Conservation (phyloP, 306 rosid species). For the Cucurbita pepo region DNA sequence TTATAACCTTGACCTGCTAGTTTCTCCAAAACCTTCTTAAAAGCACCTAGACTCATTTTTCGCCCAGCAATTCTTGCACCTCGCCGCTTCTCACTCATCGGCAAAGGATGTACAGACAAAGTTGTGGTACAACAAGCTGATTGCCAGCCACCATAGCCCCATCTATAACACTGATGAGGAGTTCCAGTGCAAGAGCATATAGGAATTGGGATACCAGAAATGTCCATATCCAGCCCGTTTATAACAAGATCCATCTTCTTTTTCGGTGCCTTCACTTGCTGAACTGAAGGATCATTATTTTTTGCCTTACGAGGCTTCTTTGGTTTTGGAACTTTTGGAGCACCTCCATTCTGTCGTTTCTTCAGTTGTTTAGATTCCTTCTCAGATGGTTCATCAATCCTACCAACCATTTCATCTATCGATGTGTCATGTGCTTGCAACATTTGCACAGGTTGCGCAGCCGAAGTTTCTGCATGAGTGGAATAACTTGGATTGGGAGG, state of each 20-base stretch:
- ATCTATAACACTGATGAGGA: slow-evolving; percentile 82
- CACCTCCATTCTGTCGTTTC: slow-evolving; percentile 57
- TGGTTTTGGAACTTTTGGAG: slow-evolving; percentile 53
- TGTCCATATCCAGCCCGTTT: slow-evolving; percentile 69
- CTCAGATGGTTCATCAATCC: slow-evolving; percentile 39
- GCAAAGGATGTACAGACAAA: slow-evolving; percentile 75
- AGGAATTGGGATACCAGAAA: slow-evolving; percentile 77
- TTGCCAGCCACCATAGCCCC: slow-evolving; percentile 99
- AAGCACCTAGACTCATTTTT: slow-evolving; percentile 98
- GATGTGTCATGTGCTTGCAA: slow-evolving; percentile 33
- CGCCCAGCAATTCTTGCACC: slow-evolving; percentile 98
- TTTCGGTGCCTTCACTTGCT: slow-evolving; percentile 53
- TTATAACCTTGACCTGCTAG: slow-evolving; percentile 89
- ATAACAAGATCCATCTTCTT: slow-evolving; percentile 70
- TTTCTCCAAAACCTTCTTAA: slow-evolving; percentile 95
- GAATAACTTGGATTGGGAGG: slow-evolving; percentile 46
- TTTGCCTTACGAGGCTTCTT: slow-evolving; percentile 74
- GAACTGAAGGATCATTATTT: slow-evolving; percentile 43
- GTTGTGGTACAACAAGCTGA: slow-evolving; percentile 95
- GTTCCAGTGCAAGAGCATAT: slow-evolving; percentile 87
- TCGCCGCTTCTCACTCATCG: slow-evolving; percentile 91
- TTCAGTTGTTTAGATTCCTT: slow-evolving; percentile 43
- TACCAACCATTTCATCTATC: slow-evolving; percentile 47
- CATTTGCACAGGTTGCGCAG: slow-evolving; percentile 42
- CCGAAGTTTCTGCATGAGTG: slow-evolving; percentile 58